phyloP scores from a whole-genome alignment of 2,329 filamentous ascomycete species.

The Penicillium verrucosum region DNA sequence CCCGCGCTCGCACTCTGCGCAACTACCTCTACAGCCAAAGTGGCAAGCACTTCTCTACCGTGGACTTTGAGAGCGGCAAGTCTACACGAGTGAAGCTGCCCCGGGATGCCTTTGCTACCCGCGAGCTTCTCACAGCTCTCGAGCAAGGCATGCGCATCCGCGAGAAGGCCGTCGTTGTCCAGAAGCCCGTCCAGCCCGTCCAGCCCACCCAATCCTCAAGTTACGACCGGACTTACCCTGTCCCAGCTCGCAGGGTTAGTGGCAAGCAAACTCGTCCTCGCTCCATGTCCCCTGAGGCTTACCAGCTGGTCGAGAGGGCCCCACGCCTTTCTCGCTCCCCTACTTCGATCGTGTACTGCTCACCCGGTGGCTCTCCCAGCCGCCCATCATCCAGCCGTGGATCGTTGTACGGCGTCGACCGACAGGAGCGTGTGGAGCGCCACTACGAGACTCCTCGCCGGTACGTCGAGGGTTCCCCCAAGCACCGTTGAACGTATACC shows the following conservation, averaged over 20 bases:
- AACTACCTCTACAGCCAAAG: conserved; percentile 38
- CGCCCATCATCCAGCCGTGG: conserved; percentile 37
- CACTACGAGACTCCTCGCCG: conserved; percentile 27
- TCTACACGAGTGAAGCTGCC: conserved; percentile 45
- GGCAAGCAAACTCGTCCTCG: conserved; percentile 15
- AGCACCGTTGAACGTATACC: conserved; percentile 25
- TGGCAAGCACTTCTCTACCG: conserved; percentile 40
- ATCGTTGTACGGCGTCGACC: conserved; percentile 36
- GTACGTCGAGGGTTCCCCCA: conserved; percentile 26
- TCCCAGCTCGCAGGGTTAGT: conserved; percentile 22
- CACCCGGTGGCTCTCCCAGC: conserved; percentile 32
- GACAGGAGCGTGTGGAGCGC: conserved; percentile 34
- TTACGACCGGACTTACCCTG: conserved; percentile 34
- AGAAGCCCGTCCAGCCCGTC: conserved; percentile 11
- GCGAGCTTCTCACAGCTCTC: conserved; percentile 42
- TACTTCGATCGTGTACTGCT: conserved; percentile 34
- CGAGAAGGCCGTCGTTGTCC: conserved; percentile 11
- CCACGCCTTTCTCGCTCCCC: conserved; percentile 23
- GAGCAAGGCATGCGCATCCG: conserved; percentile 39
- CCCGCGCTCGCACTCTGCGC: conserved; percentile 34
- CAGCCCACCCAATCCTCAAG: conserved; percentile 20
- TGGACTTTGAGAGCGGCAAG: conserved; percentile 41
- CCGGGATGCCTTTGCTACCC: conserved; percentile 32
- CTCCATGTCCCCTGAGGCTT: conserved; percentile 15
- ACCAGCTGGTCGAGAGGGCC: conserved; percentile 20